phyloP scores from a whole-genome alignment of 352 stramenopile genomes.

The Pythium angustatum region DNA sequence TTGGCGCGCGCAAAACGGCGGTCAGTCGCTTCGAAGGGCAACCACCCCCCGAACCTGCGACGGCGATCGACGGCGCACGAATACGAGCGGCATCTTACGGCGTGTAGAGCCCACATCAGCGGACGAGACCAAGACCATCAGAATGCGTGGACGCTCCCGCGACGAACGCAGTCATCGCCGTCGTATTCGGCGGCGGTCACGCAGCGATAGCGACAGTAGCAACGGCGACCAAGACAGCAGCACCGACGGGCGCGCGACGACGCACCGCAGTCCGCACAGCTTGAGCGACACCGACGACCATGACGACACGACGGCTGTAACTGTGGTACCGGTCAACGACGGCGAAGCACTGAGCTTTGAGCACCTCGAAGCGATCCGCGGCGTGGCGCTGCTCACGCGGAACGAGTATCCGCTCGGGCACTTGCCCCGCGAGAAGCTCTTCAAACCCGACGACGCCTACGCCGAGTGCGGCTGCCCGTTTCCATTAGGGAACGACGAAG shows the following conservation, averaged over 20 bases:
- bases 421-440: conserved; percentile 38
- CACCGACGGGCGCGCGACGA: too few species aligned
- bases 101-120: too few species aligned
- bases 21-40: conserved; percentile 15
- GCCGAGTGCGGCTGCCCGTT: conserved; percentile 60
- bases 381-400: conserved; percentile 56
- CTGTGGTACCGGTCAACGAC: too few species aligned
- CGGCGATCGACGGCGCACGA: too few species aligned
- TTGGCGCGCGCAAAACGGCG: conserved; percentile 14
- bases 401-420: conserved; percentile 80
- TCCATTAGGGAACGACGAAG: conserved; percentile 30
- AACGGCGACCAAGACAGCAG: not conserved
- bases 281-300: not conserved
- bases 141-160: conserved; percentile 14
- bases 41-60: conserved; percentile 1
- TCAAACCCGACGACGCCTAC: conserved; percentile 40
- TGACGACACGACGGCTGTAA: not conserved
- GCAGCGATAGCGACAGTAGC: conserved; percentile 5
- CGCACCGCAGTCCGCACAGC: not conserved
- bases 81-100: too few species aligned
- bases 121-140: not conserved
- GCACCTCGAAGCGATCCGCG: conserved; percentile 66
- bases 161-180: conserved; percentile 17
- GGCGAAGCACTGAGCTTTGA: conserved; percentile 36
- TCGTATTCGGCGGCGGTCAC: conserved; percentile 18